Conservation (phyloP, 2,329 filamentous ascomycete species). For the Diaporthe sp. region DNA sequence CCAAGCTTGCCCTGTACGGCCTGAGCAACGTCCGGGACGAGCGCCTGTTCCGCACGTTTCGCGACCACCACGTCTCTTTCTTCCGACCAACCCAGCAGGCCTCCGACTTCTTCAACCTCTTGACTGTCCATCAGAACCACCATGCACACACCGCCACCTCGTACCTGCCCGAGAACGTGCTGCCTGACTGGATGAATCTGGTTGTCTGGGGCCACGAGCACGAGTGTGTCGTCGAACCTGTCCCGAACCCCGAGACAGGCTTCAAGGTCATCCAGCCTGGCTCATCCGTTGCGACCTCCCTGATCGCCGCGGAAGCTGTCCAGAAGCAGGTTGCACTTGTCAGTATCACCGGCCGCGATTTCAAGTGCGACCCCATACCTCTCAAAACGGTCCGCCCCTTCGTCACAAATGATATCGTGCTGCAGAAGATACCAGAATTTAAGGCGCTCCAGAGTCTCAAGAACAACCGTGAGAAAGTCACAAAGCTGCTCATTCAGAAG, state of each 20-base stretch:
- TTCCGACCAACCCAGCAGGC: conserved; percentile 86
- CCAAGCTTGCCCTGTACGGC: conserved; percentile 93
- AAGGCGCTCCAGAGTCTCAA: conserved; percentile 83
- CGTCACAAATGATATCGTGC: conserved; percentile 84
- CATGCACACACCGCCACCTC: conserved; percentile 91
- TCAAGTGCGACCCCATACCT: conserved; percentile 83
- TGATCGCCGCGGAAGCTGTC: conserved; percentile 90
- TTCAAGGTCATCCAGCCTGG: conserved; percentile 98
- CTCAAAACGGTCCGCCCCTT: conserved; percentile 93
- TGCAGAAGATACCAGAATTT: conserved; percentile 82
- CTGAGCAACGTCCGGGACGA: conserved; percentile 97
- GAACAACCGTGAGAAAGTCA: conserved; percentile 87
- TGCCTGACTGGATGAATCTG: conserved; percentile 92
- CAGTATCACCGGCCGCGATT: conserved; percentile 85
- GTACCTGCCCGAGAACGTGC: conserved; percentile 94
- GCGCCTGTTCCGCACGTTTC: conserved; percentile 91
- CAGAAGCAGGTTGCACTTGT: conserved; percentile 92
- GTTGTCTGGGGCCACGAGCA: conserved; percentile 97
- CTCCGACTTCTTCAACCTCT: conserved; percentile 94
- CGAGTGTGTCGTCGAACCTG: conserved; percentile 91
- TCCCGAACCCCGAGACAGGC: conserved; percentile 85
- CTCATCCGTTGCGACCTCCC: conserved; percentile 93
- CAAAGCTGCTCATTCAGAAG: conserved; percentile 79
- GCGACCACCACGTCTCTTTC: conserved; percentile 94
- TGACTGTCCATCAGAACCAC: conserved; percentile 97